Conservation (phyloP, 768 basidiomycete genomes). For the Pulveroboletus sp. region DNA sequence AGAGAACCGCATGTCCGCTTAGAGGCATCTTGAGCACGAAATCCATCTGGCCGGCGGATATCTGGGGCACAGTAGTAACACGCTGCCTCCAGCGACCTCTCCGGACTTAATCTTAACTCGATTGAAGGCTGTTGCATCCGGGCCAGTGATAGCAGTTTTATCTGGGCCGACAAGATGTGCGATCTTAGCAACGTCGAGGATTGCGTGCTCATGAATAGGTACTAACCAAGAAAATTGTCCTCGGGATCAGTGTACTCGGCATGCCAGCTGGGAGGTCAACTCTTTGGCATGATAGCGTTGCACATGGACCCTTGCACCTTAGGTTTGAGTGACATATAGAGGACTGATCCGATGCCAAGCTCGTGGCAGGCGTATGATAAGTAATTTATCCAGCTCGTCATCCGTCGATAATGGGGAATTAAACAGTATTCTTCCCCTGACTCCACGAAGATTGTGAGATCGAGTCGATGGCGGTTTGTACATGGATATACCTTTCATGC, state of each 20-base stretch:
- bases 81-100: conserved; percentile 29
- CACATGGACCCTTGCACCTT: conserved; percentile 1
- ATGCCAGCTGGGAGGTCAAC: not conserved
- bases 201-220: conserved; percentile 1
- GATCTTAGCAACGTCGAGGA: conserved; percentile 18
- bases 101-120: conserved; percentile 15
- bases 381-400: not conserved
- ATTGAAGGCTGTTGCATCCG: conserved; percentile 29
- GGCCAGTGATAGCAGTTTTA: conserved; percentile 26
- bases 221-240: too few relatives aligned
- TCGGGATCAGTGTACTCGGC: too few relatives aligned
- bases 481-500: not conserved
- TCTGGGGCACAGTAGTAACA: conserved; percentile 41
- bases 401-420: not conserved
- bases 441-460: not conserved
- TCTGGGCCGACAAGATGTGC: conserved; percentile 22
- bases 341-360: not conserved
- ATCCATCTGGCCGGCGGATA: conserved; percentile 31
- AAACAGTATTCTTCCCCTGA: not conserved
- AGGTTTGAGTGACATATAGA: not conserved
- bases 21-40: conserved; percentile 35
- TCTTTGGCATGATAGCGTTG: not conserved
- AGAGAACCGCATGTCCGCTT: conserved; percentile 34
- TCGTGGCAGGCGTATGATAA: conserved; percentile 1
- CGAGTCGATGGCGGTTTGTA: not conserved